A percentile compares a stretch with the other conserved stretches of the same genome.
These are phyloP conservation scores for Eragrostis nindensis DNA, from an alignment of 176 grass and related monocot genomes.

Conservation along the genomic window DNA sequence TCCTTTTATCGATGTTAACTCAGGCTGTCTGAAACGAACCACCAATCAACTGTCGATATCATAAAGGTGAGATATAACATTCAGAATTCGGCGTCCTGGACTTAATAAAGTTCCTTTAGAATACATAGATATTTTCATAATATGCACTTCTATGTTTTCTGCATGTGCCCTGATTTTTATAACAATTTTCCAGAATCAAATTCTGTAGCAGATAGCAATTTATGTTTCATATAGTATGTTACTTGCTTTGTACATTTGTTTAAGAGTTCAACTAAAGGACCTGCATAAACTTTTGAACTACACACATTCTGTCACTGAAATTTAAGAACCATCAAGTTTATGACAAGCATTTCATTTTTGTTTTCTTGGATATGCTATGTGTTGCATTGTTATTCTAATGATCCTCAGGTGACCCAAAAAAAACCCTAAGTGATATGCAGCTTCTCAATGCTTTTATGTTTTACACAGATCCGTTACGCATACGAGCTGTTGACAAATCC, in stretches of 20 bases:
- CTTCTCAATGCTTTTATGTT: constrained; percentile 38
- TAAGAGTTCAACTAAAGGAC: constrained; percentile 14
- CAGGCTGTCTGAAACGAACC: constrained; percentile 65
- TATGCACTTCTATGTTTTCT: neutral
- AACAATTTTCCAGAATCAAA: neutral
- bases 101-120: neutral
- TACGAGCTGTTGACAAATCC: constrained; percentile 88
- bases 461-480: constrained; percentile 89
- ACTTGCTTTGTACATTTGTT: constrained; percentile 4
- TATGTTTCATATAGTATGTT: neutral
- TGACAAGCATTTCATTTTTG: neutral
- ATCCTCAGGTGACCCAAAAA: neutral
- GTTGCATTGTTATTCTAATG: neutral
- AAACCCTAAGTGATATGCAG: neutral
- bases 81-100: neutral
- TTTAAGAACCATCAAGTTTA: constrained; percentile 1
- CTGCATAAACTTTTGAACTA: neutral
- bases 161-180: neutral
- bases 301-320: neutral
- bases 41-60: constrained; percentile 64
- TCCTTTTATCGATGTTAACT: constrained; percentile 44
- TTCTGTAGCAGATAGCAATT: constrained; percentile 2
- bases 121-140: neutral
- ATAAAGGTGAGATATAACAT: constrained; percentile 63
- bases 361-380: neutral